These are phyloP conservation scores for Pontederia crassipes DNA, from an alignment of 176 grass and related monocot genomes.

Conservation along the genomic window DNA sequence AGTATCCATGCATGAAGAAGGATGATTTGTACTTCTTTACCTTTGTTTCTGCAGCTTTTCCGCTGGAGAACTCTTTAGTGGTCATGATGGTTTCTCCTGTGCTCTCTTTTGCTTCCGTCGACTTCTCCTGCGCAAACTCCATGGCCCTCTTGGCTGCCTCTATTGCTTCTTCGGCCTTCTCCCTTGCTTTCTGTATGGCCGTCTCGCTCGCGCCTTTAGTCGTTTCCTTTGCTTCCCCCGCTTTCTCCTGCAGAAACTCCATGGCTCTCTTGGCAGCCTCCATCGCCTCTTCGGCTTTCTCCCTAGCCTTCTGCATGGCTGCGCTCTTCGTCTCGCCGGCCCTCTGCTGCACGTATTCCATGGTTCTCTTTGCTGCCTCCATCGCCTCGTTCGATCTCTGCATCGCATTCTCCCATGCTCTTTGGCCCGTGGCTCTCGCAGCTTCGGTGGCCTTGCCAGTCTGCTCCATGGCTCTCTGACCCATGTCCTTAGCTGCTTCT, in stretches of 20 bases:
- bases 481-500: conserved; percentile 7
- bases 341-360: neutral
- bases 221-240: neutral
- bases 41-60: neutral
- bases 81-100: neutral
- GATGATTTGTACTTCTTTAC: neutral
- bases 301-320: conserved; percentile 8
- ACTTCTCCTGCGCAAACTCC: neutral
- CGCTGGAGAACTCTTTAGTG: neutral
- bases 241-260: conserved; percentile 1
- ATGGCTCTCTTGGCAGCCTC: conserved; percentile 7
- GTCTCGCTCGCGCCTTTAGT: neutral
- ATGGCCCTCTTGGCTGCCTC: conserved; percentile 7
- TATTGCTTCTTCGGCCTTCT: conserved; percentile 4
- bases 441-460: conserved; percentile 17
- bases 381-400: conserved; percentile 20
- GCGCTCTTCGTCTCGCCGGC: conserved; percentile 1
- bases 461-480: conserved; percentile 14
- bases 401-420: neutral
- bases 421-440: neutral
- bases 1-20: too few species aligned
- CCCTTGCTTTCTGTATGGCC: neutral
- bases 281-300: neutral
- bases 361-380: conserved; percentile 10
- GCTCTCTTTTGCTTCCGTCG: neutral